Percentiles rank a stretch among this genome's conserved stretches.
Conservation (phyloP, 139 green algal species). For the Chlamydomonas incerta region DNA sequence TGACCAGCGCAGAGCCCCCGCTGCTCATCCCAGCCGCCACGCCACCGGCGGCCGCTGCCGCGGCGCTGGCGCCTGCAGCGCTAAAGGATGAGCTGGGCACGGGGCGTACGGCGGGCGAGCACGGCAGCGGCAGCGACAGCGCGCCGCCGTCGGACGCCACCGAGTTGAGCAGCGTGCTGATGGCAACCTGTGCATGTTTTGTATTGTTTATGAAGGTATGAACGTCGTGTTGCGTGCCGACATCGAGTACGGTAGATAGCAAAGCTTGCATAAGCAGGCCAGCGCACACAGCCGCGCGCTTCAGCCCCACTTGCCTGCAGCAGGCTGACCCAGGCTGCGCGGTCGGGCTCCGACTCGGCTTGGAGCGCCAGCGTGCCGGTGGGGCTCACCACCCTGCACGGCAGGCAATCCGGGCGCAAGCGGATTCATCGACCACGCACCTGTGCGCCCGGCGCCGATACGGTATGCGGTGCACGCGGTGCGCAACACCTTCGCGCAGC, state of each 20-base stretch:
- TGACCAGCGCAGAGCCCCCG: neutral
- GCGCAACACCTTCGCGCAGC: too few species aligned
- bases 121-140: neutral
- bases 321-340: slow-evolving; percentile 78
- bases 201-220: too few species aligned
- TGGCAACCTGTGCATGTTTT: slow-evolving; percentile 53
- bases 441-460: too few species aligned
- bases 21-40: too few species aligned
- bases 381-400: slow-evolving; percentile 78
- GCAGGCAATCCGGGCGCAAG: too few species aligned
- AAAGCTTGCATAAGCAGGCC: too few species aligned
- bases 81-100: neutral
- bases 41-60: neutral
- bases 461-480: too few species aligned
- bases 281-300: neutral
- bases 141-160: neutral
- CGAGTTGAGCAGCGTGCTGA: slow-evolving; percentile 66
- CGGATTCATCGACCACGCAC: too few species aligned
- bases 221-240: too few species aligned
- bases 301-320: slow-evolving; percentile 30
- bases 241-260: too few species aligned
- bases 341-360: slow-evolving; percentile 85
- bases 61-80: too few species aligned
- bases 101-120: neutral
- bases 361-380: slow-evolving; percentile 75